Evolutionary conservation across 2,329 filamentous ascomycete genomes (phyloP), one percentile per base, ranked within the genome.

Genomic region (Myotisia sp.): DNA sequence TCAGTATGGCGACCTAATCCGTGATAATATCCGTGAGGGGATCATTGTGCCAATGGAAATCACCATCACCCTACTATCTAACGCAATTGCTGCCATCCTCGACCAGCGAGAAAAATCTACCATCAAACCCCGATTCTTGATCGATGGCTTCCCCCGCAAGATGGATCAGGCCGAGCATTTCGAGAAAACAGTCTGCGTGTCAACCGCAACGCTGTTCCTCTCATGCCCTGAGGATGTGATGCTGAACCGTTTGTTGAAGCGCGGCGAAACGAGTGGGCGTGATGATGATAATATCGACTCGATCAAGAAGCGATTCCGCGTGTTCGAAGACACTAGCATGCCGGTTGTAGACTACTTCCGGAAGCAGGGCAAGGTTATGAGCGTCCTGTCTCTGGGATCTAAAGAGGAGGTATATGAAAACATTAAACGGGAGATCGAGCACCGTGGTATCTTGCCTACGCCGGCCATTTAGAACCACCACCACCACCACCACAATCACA

Each of bases 11-110:
- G 74, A 85, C 45, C 70, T 95, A 63, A 98, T 98, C 70, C 79
- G 79, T 56, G 71, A 79, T 47, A 86, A 90, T 65, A 98, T 98
- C 68, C 82, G 79, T 53, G 79, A 98, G 55, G 90, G 90, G 39
- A 76, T 76, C 48, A 98, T 98, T 58, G 90, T 98, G 43, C 90
- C 90, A n/a, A 92, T 93, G 83, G 87, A 95, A 59, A 85, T 95
- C 33, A 98, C 90, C 4, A 79, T 98, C 39, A 79, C 86, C 50
- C 64, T 98, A 22, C 71, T 98, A 27, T 86, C 94, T 62, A 92
- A 93, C 59, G 84, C 86, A 38, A 95, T 98, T 83, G 69, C 68
- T 37, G 74, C 70, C 6, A 68, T 71, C 8, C 72, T 93, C 34
- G 52, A 66, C 37, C 60, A 67, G 37, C 34, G 13, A 8, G 20